Base-by-base conservation (phyloP, 495 filamentous ascomycete genomes). In the Clavariopsis aquatica region DNA sequence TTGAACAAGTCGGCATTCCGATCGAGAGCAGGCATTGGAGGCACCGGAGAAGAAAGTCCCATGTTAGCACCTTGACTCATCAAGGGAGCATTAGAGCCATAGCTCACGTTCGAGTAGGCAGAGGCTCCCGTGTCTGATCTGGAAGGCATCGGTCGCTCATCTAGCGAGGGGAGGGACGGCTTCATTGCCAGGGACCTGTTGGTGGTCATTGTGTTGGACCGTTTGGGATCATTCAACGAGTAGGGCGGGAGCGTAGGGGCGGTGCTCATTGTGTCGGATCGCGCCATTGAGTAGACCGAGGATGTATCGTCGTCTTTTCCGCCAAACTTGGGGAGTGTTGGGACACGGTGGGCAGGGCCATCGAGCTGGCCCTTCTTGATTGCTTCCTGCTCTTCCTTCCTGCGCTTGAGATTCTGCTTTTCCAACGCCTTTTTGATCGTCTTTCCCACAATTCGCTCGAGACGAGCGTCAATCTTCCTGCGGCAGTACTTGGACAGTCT, bases 401-500 rank as follows among this genome's bases (percentile, higher is more conserved):
- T 81, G 57, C 74, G 83, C 66, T 75, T 80, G 71, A 74, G 84
- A 57, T 87, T 82, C 22, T 93, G 89, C 62, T 91, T 90, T 31
- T 85, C 86, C 49, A 98, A 73, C 0, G 91, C 93, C 75, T 92
- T 93, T 72, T 90, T 88, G 69, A 95, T 87, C 75, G 93, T 96
- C 62, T 78, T 80, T 17, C 82, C 80, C 3, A 97, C 92, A 65
- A 98, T 94, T 53, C 85, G 82, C 60, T 84, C 87, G 65, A 98
- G 79, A 57, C 92, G 81, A 46, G 80, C 85, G 71, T 95, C 92
- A 72, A 96, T 86, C 78, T 96, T 96, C 17, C 92, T 85, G 61
- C 89, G 86, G 72, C 93, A 97, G 77, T 95, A 98, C 15, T 85
- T 85, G 13, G 84, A 83, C 22, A 98, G 80, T 0, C 87, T 85